Conservation (phyloP, 1,284 basidiomycete genomes). For the Cutaneotrichosporon sp. region DNA sequence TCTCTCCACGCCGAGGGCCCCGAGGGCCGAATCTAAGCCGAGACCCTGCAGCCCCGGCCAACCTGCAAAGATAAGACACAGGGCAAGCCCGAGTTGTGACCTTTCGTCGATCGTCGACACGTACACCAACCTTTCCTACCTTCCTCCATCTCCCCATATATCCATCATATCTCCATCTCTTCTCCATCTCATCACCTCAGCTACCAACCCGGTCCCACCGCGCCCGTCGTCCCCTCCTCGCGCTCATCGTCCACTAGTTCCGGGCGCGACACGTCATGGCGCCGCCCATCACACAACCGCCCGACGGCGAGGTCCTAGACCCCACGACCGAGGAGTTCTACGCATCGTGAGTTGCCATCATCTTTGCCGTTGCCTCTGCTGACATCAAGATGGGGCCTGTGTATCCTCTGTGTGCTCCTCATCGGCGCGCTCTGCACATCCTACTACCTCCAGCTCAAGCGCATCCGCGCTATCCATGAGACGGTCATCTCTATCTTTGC, state of each 20-base stretch:
- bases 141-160: not conserved
- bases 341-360: constrained; percentile 61
- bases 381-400: constrained; percentile 70
- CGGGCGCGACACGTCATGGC: constrained; percentile 13
- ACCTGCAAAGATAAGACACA: too few relatives aligned
- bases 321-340: constrained; percentile 82
- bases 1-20: too few relatives aligned
- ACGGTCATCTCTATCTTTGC: constrained; percentile 95
- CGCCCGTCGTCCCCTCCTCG: not conserved
- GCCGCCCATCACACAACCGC: constrained; percentile 30
- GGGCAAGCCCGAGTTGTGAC: not conserved
- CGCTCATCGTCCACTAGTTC: not conserved
- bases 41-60: not conserved
- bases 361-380: not conserved
- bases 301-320: constrained; percentile 35
- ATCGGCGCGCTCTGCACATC: constrained; percentile 93
- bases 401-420: constrained; percentile 90
- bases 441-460: constrained; percentile 96
- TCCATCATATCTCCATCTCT: not conserved
- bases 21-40: not conserved
- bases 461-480: constrained; percentile 94
- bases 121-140: too few relatives aligned
- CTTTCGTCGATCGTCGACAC: not conserved
- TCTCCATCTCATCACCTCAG: too few relatives aligned
- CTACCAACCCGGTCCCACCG: too few relatives aligned